phyloP scores from a whole-genome alignment of 2,329 filamentous ascomycete species.

The Diplodia seriata region DNA sequence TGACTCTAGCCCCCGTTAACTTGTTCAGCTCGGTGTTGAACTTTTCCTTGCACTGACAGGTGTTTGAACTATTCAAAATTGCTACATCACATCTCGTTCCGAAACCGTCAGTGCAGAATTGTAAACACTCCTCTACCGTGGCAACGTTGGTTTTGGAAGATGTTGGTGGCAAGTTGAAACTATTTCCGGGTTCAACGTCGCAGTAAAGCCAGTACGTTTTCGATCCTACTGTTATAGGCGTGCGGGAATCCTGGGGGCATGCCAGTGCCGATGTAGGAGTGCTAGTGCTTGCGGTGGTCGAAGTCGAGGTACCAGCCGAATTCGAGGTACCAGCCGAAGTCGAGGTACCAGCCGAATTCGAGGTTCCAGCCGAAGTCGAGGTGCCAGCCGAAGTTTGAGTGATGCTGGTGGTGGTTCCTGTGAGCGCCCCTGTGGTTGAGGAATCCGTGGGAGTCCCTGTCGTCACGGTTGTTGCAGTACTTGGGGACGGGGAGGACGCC shows the following conservation, averaged over 20 bases:
- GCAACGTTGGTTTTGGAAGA: background rate
- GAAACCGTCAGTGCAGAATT: background rate
- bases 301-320: background rate
- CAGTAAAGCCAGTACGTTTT: slow-evolving; percentile 13
- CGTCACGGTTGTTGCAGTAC: too few relatives aligned
- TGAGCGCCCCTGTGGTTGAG: too few relatives aligned
- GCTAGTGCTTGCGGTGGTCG: background rate
- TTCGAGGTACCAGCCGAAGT: background rate
- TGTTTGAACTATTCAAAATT: background rate
- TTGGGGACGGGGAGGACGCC: too few relatives aligned
- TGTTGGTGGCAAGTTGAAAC: background rate
- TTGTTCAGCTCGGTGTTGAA: background rate
- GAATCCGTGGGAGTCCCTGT: too few relatives aligned
- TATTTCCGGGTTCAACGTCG: background rate
- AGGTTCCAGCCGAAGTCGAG: background rate
- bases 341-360: background rate
- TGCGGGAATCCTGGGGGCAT: background rate
- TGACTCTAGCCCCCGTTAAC: background rate
- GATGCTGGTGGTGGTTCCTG: too few relatives aligned
- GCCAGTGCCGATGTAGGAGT: background rate
- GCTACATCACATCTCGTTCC: slow-evolving; percentile 2
- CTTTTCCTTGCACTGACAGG: background rate
- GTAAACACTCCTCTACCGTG: background rate
- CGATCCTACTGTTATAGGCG: background rate
- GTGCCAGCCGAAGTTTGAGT: too few relatives aligned